These are phyloP conservation scores for Carpinus fangiana DNA, from an alignment of 306 rosid genomes.

Conservation along the genomic window DNA sequence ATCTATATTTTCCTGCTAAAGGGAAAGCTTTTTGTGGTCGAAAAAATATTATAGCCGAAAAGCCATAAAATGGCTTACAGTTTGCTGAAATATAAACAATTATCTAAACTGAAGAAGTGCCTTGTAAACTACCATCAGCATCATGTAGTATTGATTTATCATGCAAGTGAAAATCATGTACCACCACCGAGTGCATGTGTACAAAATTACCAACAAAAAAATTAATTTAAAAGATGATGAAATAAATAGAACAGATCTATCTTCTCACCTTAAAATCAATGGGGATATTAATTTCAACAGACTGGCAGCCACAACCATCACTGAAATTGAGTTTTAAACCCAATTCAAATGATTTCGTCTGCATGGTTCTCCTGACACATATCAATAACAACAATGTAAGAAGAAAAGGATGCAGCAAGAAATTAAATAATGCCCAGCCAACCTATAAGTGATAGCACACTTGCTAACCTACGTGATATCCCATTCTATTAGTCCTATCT, in stretches of 20 bases:
- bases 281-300: slow-evolving; percentile 62
- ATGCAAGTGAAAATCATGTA: slow-evolving; percentile 12
- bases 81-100: no score
- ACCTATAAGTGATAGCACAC: background rate
- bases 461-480: background rate
- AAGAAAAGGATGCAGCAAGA: slow-evolving; percentile 7
- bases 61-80: no score
- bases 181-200: background rate
- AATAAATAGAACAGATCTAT: slow-evolving; percentile 7
- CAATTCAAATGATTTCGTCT: slow-evolving; percentile 71
- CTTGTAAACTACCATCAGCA: background rate
- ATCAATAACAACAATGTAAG: slow-evolving; percentile 35
- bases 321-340: slow-evolving; percentile 79
- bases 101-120: background rate
- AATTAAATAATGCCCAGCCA: background rate
- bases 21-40: no score
- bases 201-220: background rate
- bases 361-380: slow-evolving; percentile 71
- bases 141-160: slow-evolving; percentile 12
- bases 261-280: slow-evolving; percentile 76
- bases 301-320: slow-evolving; percentile 79
- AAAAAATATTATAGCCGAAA: no score
- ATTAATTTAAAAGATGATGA: background rate
- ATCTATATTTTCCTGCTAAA: background rate
- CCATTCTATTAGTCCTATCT: background rate